phyloP scores from a whole-genome alignment of 2,329 filamentous ascomycete species.

The Didymosphaeria variabile region DNA sequence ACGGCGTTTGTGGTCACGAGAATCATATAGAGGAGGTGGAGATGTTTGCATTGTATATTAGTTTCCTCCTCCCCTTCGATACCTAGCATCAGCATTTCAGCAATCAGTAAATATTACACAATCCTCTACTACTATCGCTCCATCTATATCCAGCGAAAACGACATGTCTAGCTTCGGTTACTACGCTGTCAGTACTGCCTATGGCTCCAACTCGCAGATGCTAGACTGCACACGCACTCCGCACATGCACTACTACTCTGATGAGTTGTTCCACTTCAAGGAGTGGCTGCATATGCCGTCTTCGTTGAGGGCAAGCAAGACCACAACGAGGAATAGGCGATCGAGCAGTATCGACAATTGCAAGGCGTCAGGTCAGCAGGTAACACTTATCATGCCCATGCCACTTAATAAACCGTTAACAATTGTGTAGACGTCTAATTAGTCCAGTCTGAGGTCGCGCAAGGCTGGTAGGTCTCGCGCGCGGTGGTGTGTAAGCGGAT shows the following conservation, averaged over 20 bases:
- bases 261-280: slow-evolving; percentile 19
- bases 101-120: neutral
- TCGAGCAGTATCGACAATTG: neutral
- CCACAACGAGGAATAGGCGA: neutral
- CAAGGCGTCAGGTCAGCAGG: slow-evolving; percentile 24
- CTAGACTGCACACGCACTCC: slow-evolving; percentile 19
- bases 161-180: slow-evolving; percentile 24
- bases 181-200: slow-evolving; percentile 20
- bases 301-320: neutral
- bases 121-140: neutral
- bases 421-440: neutral
- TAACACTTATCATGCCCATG: slow-evolving; percentile 14
- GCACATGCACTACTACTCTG: slow-evolving; percentile 22
- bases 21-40: slow-evolving; percentile 20
- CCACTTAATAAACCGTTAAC: neutral
- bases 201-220: slow-evolving; percentile 23
- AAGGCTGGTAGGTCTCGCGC: neutral
- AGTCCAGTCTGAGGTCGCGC: neutral
- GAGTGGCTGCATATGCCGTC: slow-evolving; percentile 12
- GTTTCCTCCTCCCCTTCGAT: slow-evolving; percentile 23
- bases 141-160: neutral
- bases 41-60: slow-evolving; percentile 30
- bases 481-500: neutral
- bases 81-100: slow-evolving; percentile 1
- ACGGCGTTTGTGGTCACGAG: slow-evolving; percentile 9